Evolutionary conservation across 129 eudicot species (phyloP).

Genomic region (Artemisia tridentata): DNA sequence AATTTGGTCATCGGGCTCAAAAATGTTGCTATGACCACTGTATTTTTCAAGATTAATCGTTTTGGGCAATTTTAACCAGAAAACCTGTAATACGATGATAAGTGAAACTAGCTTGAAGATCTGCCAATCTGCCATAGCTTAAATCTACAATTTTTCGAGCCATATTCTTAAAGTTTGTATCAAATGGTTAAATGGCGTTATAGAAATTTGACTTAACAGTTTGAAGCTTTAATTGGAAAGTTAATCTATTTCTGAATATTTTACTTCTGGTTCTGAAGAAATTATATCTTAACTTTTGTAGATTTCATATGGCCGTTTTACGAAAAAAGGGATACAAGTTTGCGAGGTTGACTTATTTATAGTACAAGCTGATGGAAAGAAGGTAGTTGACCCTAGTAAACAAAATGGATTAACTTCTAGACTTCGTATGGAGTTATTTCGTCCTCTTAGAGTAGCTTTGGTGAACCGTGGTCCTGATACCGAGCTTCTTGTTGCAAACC

Average conservation of each 20-base stretch:
- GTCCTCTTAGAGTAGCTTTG: constrained; percentile 72
- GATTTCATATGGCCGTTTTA: constrained; percentile 82
- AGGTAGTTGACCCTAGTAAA: constrained; percentile 66
- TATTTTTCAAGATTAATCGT: neutral
- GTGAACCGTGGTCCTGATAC: constrained; percentile 93
- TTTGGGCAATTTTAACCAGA: neutral
- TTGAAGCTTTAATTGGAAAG: no score
- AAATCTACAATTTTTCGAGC: no score
- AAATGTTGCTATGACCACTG: neutral
- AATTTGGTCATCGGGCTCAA: neutral
- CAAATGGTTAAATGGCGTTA: neutral
- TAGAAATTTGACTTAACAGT: no score
- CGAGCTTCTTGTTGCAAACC: constrained; percentile 85
- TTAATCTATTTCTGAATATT: neutral
- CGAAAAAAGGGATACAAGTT: constrained; percentile 39
- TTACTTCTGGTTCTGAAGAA: neutral
- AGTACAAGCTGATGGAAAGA: constrained; percentile 78
- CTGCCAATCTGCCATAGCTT: no score
- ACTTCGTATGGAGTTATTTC: constrained; percentile 58
- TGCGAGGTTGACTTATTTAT: constrained; percentile 86
- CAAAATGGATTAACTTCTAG: constrained; percentile 57
- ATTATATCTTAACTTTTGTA: constrained; percentile 4
- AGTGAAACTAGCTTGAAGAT: neutral
- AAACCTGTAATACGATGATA: neutral
- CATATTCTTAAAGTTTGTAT: neutral